Evolutionary conservation across 208 protist genomes (phyloP).

Genomic region (Paratrypanosoma confusum): DNA sequence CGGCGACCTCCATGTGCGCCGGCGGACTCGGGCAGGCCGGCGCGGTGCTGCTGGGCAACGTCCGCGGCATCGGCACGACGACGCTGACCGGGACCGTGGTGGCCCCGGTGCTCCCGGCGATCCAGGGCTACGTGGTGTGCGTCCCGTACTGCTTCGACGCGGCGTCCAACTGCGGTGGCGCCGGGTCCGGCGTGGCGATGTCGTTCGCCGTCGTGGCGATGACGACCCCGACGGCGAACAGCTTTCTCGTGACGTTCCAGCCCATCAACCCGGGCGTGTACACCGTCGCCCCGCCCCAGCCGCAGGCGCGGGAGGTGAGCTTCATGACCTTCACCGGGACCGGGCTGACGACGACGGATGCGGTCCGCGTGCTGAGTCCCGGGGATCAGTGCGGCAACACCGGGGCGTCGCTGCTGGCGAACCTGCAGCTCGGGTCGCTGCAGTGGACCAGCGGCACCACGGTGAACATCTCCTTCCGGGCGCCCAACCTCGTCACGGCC

Average conservation of each 20-base stretch:
- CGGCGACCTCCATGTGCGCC: constrained; percentile 33
- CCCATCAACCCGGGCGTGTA: constrained; percentile 50
- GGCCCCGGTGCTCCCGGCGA: constrained; percentile 39
- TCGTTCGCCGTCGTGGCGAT: constrained; percentile 42
- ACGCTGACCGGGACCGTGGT: constrained; percentile 26
- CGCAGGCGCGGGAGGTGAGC: constrained; percentile 60
- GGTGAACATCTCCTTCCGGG: constrained; percentile 44
- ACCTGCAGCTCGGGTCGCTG: constrained; percentile 37
- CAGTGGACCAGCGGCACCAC: constrained; percentile 2
- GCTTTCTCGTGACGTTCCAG: constrained; percentile 23
- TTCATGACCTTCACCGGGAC: constrained; percentile 45
- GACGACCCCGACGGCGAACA: constrained; percentile 4
- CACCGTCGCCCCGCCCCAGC: constrained; percentile 30
- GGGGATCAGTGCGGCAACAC: constrained; percentile 33
- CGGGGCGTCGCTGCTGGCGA: constrained; percentile 39
- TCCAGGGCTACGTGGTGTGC: constrained; percentile 57
- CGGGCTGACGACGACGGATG: constrained; percentile 28
- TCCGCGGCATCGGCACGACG: not conserved
- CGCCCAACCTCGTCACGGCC: constrained; percentile 35
- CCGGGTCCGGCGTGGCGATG: constrained; percentile 14
- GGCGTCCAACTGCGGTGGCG: constrained; percentile 15
- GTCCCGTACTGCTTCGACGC: constrained; percentile 65
- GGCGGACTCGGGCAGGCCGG: constrained; percentile 14
- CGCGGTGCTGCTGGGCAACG: constrained; percentile 5
- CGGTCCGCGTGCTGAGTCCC: constrained; percentile 44